These are phyloP conservation scores for Babesia sp. DNA, from an alignment of 169 alveolate species.

Conservation along the genomic window DNA sequence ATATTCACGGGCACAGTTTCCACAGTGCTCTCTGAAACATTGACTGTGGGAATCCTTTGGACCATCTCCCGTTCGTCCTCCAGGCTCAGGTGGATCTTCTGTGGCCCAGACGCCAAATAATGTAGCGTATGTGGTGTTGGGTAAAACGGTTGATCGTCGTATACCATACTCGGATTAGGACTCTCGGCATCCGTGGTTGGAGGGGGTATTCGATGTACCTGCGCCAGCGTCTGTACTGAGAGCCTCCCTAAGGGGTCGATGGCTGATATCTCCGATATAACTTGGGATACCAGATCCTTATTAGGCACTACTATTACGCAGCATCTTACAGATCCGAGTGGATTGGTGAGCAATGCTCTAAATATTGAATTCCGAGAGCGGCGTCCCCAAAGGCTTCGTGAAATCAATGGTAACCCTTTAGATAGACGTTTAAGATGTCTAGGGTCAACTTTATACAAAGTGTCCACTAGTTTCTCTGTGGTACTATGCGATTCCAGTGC, in stretches of 20 bases:
- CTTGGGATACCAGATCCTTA: slow-evolving; percentile 72
- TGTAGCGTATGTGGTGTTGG: slow-evolving; percentile 22
- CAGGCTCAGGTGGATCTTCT: slow-evolving; percentile 3
- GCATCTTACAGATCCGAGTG: slow-evolving; percentile 55
- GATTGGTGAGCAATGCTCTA: slow-evolving; percentile 49
- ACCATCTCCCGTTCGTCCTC: slow-evolving; percentile 60
- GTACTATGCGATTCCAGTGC: slow-evolving; percentile 21
- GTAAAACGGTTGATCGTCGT: slow-evolving; percentile 12
- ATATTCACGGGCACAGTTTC: slow-evolving; percentile 39
- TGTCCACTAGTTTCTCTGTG: slow-evolving; percentile 43
- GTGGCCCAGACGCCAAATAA: not conserved
- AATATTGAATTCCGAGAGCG: slow-evolving; percentile 40
- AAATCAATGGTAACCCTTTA: slow-evolving; percentile 12
- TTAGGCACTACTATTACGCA: slow-evolving; percentile 69
- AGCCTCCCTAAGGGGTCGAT: slow-evolving; percentile 70
- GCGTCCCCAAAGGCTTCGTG: slow-evolving; percentile 33
- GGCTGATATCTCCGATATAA: slow-evolving; percentile 50
- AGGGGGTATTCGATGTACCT: slow-evolving; percentile 40
- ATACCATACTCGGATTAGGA: not conserved
- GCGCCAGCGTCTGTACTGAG: slow-evolving; percentile 72
- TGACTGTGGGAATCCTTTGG: slow-evolving; percentile 23
- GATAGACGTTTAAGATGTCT: not conserved
- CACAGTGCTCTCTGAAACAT: slow-evolving; percentile 10
- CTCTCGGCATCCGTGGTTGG: not conserved
- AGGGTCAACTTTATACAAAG: slow-evolving; percentile 32